Evolutionary conservation across 129 eudicot genomes (phyloP).

Genomic region (Heracleum sosnowskyi): DNA sequence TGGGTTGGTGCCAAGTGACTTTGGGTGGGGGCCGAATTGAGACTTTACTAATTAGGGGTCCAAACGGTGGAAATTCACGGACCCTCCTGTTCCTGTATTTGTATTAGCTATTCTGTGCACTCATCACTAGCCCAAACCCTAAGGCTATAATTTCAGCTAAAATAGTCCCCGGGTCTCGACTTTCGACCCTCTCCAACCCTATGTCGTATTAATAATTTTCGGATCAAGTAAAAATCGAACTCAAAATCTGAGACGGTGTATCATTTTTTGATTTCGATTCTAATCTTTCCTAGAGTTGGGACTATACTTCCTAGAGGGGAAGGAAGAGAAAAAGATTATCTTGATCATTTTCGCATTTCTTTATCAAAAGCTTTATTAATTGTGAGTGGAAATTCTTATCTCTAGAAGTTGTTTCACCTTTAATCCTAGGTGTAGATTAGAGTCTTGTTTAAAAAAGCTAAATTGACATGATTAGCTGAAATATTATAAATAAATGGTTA

Average conservation of each 20-base stretch:
- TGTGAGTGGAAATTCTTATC: neutral
- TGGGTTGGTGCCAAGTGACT: neutral
- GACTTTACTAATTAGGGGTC: neutral
- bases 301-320: neutral
- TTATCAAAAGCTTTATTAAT: no score
- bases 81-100: conserved; percentile 2
- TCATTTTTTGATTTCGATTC: no score
- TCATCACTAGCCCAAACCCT: neutral
- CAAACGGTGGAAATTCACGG: conserved; percentile 16
- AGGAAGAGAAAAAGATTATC: neutral
- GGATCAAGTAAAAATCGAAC: no score
- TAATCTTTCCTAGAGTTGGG: no score
- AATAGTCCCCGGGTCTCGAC: no score
- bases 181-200: no score
- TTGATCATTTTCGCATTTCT: no score
- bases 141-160: neutral
- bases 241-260: no score
- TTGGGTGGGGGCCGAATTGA: neutral
- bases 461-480: no score
- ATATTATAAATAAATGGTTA: no score
- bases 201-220: no score
- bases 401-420: neutral
- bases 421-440: neutral
- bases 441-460: no score
- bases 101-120: neutral